Conservation (phyloP, 23 red algal genomes). For the Gracilaria caudata region DNA sequence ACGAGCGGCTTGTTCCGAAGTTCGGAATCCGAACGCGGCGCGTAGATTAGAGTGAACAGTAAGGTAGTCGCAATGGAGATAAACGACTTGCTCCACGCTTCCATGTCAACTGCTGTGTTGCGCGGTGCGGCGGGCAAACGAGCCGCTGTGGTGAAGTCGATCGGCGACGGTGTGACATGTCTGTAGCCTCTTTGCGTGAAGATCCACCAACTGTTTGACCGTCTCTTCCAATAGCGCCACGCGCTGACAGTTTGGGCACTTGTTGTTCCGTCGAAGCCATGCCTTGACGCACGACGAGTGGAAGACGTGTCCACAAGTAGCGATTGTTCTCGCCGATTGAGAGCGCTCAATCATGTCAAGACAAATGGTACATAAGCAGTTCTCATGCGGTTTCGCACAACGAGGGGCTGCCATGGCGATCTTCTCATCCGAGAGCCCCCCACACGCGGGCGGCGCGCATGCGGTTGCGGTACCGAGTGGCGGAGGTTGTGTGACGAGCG, state of each 20-base stretch:
- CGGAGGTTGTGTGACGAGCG: not conserved
- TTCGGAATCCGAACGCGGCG: too few relatives aligned
- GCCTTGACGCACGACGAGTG: conserved; percentile 10
- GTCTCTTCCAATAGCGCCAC: not conserved
- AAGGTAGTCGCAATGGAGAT: too few relatives aligned
- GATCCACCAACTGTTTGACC: not conserved
- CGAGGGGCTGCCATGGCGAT: not conserved
- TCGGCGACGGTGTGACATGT: not conserved
- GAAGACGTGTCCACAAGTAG: conserved; percentile 6
- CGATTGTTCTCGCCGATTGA: not conserved
- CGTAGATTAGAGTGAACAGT: too few relatives aligned
- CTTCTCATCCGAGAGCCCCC: not conserved
- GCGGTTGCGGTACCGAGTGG: not conserved
- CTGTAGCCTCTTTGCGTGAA: not conserved
- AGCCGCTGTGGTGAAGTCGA: not conserved
- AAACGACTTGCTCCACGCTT: too few relatives aligned
- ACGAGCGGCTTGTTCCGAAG: too few relatives aligned
- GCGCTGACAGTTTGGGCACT: conserved; percentile 21
- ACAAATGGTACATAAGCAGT: conserved; percentile 12
- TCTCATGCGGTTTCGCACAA: too few relatives aligned
- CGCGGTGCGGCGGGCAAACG: not conserved
- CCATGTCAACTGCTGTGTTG: too few relatives aligned
- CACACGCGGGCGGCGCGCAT: not conserved
- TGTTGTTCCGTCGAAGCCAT: not conserved
- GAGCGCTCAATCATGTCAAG: not conserved